A percentile compares a stretch with the other conserved stretches of the same genome.
Conservation (phyloP, 768 basidiomycete genomes). For the Kwoniella bestiolae region DNA sequence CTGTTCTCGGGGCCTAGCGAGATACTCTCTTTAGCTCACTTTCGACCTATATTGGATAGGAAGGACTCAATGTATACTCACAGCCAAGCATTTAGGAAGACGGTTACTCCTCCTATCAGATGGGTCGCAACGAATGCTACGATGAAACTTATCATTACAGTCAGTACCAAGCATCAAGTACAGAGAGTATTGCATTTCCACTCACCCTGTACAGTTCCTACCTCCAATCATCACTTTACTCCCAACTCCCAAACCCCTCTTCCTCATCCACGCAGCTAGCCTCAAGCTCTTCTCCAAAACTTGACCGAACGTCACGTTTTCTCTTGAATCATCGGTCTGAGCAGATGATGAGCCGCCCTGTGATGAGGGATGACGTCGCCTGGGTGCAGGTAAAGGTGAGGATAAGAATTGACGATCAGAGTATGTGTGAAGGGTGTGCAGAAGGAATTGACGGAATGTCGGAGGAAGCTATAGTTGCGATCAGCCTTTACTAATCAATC, state of each 20-base stretch:
- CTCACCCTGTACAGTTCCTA: constrained; percentile 44
- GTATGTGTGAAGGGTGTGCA: constrained; percentile 28
- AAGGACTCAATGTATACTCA: too few species aligned
- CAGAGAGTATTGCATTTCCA: not conserved
- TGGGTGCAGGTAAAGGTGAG: constrained; percentile 19
- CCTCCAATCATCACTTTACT: constrained; percentile 47
- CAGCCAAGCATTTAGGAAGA: constrained; percentile 51
- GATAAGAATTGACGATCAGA: constrained; percentile 42
- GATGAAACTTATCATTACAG: too few species aligned
- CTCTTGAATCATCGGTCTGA: constrained; percentile 12
- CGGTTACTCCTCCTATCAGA: constrained; percentile 44
- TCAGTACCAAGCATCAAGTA: not conserved
- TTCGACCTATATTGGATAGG: too few species aligned
- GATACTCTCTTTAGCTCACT: too few species aligned
- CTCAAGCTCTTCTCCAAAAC: constrained; percentile 28
- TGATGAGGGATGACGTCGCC: not conserved
- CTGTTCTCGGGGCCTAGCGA: constrained; percentile 18
- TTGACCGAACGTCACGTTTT: constrained; percentile 34
- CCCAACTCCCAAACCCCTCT: constrained; percentile 39
- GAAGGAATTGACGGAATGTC: constrained; percentile 45
- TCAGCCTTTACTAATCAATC: not conserved
- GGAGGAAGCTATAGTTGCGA: constrained; percentile 30
- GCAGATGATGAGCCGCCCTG: not conserved
- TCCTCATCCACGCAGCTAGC: constrained; percentile 41
- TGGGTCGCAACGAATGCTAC: constrained; percentile 45